Evolutionary conservation across 176 grass and related monocot species (phyloP).

Genomic region (Typha latifolia): DNA sequence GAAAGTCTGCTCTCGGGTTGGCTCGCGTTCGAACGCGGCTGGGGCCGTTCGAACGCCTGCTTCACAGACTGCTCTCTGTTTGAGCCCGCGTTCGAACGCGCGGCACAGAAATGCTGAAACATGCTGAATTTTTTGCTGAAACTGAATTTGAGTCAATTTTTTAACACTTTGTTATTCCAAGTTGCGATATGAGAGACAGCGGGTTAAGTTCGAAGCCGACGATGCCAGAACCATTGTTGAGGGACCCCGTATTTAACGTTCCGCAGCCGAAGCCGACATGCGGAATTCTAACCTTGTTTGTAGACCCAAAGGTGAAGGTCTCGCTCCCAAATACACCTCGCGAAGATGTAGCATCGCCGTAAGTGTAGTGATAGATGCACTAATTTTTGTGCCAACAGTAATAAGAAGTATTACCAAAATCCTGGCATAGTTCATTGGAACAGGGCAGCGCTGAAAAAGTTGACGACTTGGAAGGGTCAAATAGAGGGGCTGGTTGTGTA

Average conservation of each 20-base stretch:
- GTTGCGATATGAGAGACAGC: conserved; percentile 60
- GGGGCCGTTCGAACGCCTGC: too few species aligned
- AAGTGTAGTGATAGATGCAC: conserved; percentile 48
- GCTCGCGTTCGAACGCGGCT: too few species aligned
- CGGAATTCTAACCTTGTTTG: conserved; percentile 4
- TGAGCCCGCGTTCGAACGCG: too few species aligned
- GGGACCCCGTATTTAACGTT: conserved; percentile 32
- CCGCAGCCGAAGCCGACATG: conserved; percentile 51
- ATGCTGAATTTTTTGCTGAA: too few species aligned
- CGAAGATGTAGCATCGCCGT: conserved; percentile 44
- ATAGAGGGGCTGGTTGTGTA: conserved; percentile 35
- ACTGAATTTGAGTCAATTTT: too few species aligned
- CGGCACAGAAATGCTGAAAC: too few species aligned
- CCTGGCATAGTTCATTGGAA: conserved; percentile 35
- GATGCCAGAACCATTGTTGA: conserved; percentile 51
- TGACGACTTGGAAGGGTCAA: conserved; percentile 31
- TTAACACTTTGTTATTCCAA: conserved; percentile 37
- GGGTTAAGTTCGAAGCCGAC: conserved; percentile 42
- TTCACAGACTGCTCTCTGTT: too few species aligned
- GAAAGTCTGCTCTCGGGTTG: too few species aligned
- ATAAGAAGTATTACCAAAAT: conserved; percentile 1
- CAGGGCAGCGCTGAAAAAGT: conserved; percentile 49
- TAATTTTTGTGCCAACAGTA: conserved; percentile 25
- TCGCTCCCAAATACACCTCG: conserved; percentile 38
- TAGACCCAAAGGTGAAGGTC: conserved; percentile 44